These are phyloP conservation scores for Thymus quinquecostatus DNA, from an alignment of 257 asterid genomes.

Conservation along the genomic window DNA sequence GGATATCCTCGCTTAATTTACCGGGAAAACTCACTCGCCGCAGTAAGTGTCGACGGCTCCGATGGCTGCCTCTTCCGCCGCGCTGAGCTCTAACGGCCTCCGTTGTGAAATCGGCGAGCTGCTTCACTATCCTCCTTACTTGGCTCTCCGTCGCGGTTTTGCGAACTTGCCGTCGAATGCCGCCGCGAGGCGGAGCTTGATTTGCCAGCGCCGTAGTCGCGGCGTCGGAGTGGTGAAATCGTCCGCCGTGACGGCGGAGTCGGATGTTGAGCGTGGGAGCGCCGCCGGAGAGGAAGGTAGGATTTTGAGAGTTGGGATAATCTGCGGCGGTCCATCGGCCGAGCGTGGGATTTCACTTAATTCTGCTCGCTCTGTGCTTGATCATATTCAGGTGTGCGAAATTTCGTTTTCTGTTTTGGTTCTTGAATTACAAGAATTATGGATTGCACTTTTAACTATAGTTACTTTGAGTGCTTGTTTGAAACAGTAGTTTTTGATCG, in stretches of 20 bases:
- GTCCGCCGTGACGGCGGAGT: constrained; percentile 34
- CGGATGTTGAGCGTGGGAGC: constrained; percentile 33
- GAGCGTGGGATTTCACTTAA: constrained; percentile 90
- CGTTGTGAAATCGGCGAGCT: background rate
- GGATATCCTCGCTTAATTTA: constrained; percentile 20
- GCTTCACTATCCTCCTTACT: constrained; percentile 19
- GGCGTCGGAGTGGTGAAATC: constrained; percentile 41
- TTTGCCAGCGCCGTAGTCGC: constrained; percentile 27
- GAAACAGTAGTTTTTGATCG: constrained; percentile 10
- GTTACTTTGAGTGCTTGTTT: background rate
- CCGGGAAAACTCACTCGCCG: constrained; percentile 22
- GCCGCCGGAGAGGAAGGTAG: constrained; percentile 38
- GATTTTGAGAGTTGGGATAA: constrained; percentile 66
- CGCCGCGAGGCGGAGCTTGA: constrained; percentile 20
- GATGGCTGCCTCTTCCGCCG: constrained; percentile 47
- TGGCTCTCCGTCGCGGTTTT: background rate
- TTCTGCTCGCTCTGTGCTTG: constrained; percentile 89
- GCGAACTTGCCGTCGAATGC: constrained; percentile 24
- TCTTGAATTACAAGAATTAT: background rate
- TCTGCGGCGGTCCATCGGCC: constrained; percentile 91
- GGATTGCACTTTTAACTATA: background rate
- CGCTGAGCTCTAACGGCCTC: constrained; percentile 26
- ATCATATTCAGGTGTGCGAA: constrained; percentile 69
- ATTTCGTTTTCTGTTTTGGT: background rate
- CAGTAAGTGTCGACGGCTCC: constrained; percentile 13